phyloP scores from a whole-genome alignment of 1,139 yeast genomes.

The Yamadazyma sp. region DNA sequence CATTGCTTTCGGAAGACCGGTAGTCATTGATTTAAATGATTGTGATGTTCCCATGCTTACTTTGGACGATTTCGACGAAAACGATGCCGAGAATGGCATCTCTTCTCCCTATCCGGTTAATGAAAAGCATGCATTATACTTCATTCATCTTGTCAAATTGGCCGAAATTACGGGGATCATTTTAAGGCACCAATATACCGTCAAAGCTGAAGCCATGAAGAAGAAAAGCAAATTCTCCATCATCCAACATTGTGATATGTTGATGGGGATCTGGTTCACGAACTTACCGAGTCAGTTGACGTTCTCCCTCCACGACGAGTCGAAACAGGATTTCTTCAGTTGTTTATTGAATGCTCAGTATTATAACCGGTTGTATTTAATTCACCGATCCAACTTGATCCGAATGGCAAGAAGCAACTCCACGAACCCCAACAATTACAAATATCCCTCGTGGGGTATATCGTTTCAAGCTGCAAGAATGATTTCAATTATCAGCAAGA shows the following conservation, averaged over 20 bases:
- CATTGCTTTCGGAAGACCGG: slow-evolving; percentile 78
- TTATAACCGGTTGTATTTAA: slow-evolving; percentile 67
- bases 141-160: slow-evolving; percentile 65
- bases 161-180: slow-evolving; percentile 77
- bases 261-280: slow-evolving; percentile 79
- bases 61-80: slow-evolving; percentile 62
- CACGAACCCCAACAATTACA: slow-evolving; percentile 48
- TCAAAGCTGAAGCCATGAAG: slow-evolving; percentile 60
- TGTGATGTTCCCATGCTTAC: slow-evolving; percentile 77
- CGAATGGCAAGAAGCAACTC: slow-evolving; percentile 48
- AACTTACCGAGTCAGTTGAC: slow-evolving; percentile 65
- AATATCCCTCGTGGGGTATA: slow-evolving; percentile 80
- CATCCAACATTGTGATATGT: slow-evolving; percentile 72
- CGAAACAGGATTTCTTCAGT: slow-evolving; percentile 55
- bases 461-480: slow-evolving; percentile 84
- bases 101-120: slow-evolving; percentile 47
- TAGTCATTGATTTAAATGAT: slow-evolving; percentile 67
- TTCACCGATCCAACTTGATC: slow-evolving; percentile 70
- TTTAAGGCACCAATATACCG: slow-evolving; percentile 69
- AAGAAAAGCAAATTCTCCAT: slow-evolving; percentile 52
- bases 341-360: slow-evolving; percentile 70
- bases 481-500: slow-evolving; percentile 68
- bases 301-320: slow-evolving; percentile 58
- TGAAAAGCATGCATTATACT: slow-evolving; percentile 52
- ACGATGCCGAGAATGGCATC: slow-evolving; percentile 47